A percentile compares a stretch with the other conserved stretches of the same genome.
phyloP scores from a whole-genome alignment of 768 basidiomycete genomes.

The Baorangia bicolor region DNA sequence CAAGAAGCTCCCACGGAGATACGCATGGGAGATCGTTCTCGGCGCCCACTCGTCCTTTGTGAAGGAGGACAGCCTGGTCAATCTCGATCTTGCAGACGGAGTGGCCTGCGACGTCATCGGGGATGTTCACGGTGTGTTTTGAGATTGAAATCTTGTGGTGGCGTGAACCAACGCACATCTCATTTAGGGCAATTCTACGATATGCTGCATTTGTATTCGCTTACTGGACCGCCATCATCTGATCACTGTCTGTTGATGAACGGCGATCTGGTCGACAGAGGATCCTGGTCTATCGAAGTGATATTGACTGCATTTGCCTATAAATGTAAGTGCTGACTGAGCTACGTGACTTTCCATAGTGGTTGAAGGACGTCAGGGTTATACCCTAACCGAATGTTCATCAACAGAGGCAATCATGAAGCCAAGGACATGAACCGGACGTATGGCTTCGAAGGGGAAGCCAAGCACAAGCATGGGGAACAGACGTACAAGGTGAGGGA shows the following conservation, averaged over 20 bases:
- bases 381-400: slow-evolving; percentile 83
- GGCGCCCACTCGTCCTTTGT: slow-evolving; percentile 76
- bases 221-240: slow-evolving; percentile 83
- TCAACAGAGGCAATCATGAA: slow-evolving; percentile 97
- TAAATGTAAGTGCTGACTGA: slow-evolving; percentile 63
- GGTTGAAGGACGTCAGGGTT: slow-evolving; percentile 60
- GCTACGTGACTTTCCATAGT: neutral
- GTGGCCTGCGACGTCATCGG: slow-evolving; percentile 92
- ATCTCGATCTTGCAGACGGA: slow-evolving; percentile 71
- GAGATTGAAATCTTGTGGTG: neutral
- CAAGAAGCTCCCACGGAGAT: slow-evolving; percentile 86
- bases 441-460: slow-evolving; percentile 95
- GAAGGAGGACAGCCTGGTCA: slow-evolving; percentile 79
- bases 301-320: slow-evolving; percentile 91
- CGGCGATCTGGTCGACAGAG: slow-evolving; percentile 95
- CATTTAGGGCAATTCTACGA: slow-evolving; percentile 90
- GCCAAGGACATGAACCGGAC: slow-evolving; percentile 95
- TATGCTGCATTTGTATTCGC: slow-evolving; percentile 77
- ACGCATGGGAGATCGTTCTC: slow-evolving; percentile 94
- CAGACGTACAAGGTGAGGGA: slow-evolving; percentile 80
- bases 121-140: slow-evolving; percentile 80
- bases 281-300: slow-evolving; percentile 94
- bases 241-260: slow-evolving; percentile 90
- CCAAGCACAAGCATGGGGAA: slow-evolving; percentile 95
- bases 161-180: slow-evolving; percentile 3